A percentile compares a stretch with the other conserved stretches of the same genome.
These are phyloP conservation scores for Aspergillus quadrilineatus DNA, from an alignment of 2,329 filamentous ascomycete genomes.

Conservation along the genomic window DNA sequence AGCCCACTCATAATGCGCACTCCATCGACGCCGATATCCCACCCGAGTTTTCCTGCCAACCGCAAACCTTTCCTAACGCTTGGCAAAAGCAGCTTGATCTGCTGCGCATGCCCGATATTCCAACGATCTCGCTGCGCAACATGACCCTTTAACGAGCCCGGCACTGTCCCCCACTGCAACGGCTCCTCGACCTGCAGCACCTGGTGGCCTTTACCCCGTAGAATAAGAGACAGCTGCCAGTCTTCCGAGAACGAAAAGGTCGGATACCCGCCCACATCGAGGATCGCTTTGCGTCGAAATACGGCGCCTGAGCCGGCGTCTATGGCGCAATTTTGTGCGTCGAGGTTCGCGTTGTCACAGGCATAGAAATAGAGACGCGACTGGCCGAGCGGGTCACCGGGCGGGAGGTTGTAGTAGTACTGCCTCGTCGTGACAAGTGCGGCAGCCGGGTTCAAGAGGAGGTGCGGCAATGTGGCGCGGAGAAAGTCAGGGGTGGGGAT, in stretches of 20 bases:
- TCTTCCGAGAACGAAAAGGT: slow-evolving; percentile 38
- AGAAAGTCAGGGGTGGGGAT: slow-evolving; percentile 38
- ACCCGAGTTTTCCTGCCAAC: slow-evolving; percentile 17
- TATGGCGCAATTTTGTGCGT: slow-evolving; percentile 28
- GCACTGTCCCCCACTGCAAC: slow-evolving; percentile 36
- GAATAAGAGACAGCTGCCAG: slow-evolving; percentile 33
- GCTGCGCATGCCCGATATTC: slow-evolving; percentile 36
- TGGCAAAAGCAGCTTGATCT: slow-evolving; percentile 20
- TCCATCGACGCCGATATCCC: slow-evolving; percentile 25
- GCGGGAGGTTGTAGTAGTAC: slow-evolving; percentile 36
- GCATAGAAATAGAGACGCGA: slow-evolving; percentile 34
- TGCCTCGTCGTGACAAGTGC: slow-evolving; percentile 37
- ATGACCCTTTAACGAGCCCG: slow-evolving; percentile 36
- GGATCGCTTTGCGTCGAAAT: slow-evolving; percentile 31
- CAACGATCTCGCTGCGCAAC: slow-evolving; percentile 38
- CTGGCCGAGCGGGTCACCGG: slow-evolving; percentile 32
- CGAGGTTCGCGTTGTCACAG: slow-evolving; percentile 33
- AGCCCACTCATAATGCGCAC: slow-evolving; percentile 22
- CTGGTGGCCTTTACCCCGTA: slow-evolving; percentile 30
- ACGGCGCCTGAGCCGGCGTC: slow-evolving; percentile 38
- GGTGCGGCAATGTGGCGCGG: slow-evolving; percentile 37
- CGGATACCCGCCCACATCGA: slow-evolving; percentile 35
- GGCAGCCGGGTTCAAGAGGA: slow-evolving; percentile 27
- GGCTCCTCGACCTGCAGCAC: slow-evolving; percentile 33
- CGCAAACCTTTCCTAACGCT: background rate